phyloP scores from a whole-genome alignment of 2,329 filamentous ascomycete genomes.

The Zasmidium cellare region DNA sequence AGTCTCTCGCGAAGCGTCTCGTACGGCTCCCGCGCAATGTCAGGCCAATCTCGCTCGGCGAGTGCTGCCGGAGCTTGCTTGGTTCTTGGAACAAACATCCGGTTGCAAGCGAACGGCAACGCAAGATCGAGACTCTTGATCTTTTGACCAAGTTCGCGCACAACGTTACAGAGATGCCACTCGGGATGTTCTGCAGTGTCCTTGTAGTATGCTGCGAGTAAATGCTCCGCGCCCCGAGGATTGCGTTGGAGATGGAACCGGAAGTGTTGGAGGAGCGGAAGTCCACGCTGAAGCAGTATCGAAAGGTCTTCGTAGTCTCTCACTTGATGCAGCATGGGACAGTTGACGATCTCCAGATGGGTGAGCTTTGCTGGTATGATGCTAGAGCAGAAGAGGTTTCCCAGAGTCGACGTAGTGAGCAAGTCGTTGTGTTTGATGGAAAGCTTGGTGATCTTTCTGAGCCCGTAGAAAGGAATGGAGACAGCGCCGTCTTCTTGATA shows the following conservation, averaged over 20 bases:
- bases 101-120: constrained; percentile 22
- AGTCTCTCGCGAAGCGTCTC: constrained; percentile 16
- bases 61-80: background rate
- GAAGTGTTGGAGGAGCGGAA: constrained; percentile 19
- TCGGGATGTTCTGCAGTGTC: constrained; percentile 18
- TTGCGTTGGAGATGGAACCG: constrained; percentile 18
- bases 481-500: background rate
- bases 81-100: constrained; percentile 13
- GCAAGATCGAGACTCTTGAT: constrained; percentile 25
- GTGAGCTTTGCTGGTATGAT: constrained; percentile 21
- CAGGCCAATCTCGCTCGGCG: constrained; percentile 7
- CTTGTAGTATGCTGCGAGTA: constrained; percentile 2
- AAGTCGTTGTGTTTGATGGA: constrained; percentile 9
- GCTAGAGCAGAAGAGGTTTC: constrained; percentile 17
- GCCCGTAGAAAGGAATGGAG: constrained; percentile 12
- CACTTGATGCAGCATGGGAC: constrained; percentile 12
- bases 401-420: constrained; percentile 8
- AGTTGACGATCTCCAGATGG: constrained; percentile 22
- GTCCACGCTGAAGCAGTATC: constrained; percentile 18
- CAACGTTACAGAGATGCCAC: constrained; percentile 24
- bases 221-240: background rate
- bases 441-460: constrained; percentile 20
- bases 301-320: constrained; percentile 9
- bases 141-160: constrained; percentile 17
- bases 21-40: constrained; percentile 13